Evolutionary conservation across 768 basidiomycete genomes (phyloP), one percentile per base, ranked within the genome.

Genomic region (Auricularia auricula-judae): DNA sequence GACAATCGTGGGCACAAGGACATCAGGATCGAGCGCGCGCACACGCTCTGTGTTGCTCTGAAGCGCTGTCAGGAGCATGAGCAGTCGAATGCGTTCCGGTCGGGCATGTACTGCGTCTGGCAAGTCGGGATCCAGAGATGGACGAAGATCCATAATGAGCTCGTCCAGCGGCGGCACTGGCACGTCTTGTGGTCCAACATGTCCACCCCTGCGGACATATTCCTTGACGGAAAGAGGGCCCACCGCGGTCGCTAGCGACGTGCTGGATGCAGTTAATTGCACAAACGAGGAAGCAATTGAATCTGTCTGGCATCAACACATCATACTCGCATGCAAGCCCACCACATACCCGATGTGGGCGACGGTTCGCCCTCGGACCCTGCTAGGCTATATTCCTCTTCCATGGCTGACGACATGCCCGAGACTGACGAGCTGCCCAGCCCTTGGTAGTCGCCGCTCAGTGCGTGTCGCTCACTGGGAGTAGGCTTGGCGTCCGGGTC

Each of bases 181-280:
- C n/a, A 89, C 78, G 16, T 77, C 75, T 68, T 90, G 88, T 16
- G 80, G 69, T 4, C 81, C 81, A 66, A 91, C 77, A 61, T 87
- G 80, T 2, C 83, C 82, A 18, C 89, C 90, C 14, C 87, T 84
- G 43, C 90, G 83, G 56, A 88, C 71, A 66, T 89, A 86, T 67
- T 91, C 89, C 4, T 65, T 71, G 29, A 82, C 70, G 10, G 66
- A 71, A 51, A 79, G 74, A 35, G 74, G 70, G 33, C 75, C 72
- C 10, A 79, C 73, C 14, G 74, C 71, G 36, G 80, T 76, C 3
- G 76, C 61, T 7, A 73, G 68, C 43, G 66, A 62, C 23, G 63
- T 63, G 36, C 71, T 72, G 61, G 73, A 74, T 53, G 21, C 74
- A 71, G 14, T 68, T 72, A 42, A 68, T 61, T 3, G 78, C 79